Evolutionary conservation across 2,329 filamentous ascomycete genomes (phyloP).

Genomic region (Beauveria rudraprayagi): DNA sequence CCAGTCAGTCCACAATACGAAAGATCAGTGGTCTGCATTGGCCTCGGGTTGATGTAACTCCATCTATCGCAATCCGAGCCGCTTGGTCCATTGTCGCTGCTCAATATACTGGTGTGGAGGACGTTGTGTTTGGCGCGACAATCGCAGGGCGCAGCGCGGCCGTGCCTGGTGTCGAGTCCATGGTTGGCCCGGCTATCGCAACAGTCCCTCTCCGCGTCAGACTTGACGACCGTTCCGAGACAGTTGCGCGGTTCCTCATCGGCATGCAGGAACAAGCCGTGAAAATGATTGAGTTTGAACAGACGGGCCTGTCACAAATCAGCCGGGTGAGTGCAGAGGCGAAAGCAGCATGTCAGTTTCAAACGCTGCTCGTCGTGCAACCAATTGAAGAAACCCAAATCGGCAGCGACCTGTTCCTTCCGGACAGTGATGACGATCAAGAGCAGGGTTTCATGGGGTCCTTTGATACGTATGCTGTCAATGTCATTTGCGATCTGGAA

Average conservation of each 20-base stretch:
- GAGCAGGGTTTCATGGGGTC: background rate
- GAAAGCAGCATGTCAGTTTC: constrained; percentile 15
- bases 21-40: background rate
- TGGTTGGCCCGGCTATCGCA: constrained; percentile 20
- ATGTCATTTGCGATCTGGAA: background rate
- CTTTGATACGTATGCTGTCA: constrained; percentile 1
- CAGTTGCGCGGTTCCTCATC: constrained; percentile 13
- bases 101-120: constrained; percentile 7
- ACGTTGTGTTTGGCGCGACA: constrained; percentile 13
- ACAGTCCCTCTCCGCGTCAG: constrained; percentile 12
- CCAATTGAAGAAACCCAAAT: constrained; percentile 1
- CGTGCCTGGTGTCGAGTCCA: constrained; percentile 9
- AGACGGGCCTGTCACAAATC: constrained; percentile 12
- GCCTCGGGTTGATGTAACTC: constrained; percentile 6
- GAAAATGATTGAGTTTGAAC: constrained; percentile 10
- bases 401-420: background rate
- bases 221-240: background rate
- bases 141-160: constrained; percentile 12
- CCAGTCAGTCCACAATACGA: background rate
- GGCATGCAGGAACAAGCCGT: constrained; percentile 14
- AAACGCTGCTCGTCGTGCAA: constrained; percentile 16
- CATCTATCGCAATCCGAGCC: constrained; percentile 1
- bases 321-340: constrained; percentile 11
- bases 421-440: background rate
- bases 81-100: constrained; percentile 10